phyloP scores from a whole-genome alignment of 164 flowering plant species.

The Kingdonia uniflora region DNA sequence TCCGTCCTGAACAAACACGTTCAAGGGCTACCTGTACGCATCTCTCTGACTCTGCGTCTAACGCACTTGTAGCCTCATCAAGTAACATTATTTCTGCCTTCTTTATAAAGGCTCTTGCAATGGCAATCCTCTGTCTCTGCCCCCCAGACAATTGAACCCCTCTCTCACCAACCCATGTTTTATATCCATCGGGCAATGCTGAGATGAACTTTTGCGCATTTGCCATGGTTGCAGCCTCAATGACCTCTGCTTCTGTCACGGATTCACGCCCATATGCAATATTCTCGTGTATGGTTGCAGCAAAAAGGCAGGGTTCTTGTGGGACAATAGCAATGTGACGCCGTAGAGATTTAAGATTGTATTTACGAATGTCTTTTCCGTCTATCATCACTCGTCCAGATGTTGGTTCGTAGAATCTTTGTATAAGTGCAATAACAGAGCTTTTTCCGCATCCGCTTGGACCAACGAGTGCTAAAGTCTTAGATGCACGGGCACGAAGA shows the following conservation, averaged over 20 bases:
- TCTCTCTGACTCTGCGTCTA: conserved; percentile 89
- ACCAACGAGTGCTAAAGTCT: conserved; percentile 91
- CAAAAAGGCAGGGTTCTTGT: conserved; percentile 92
- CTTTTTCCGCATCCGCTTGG: conserved; percentile 97
- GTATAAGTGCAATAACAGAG: conserved; percentile 75
- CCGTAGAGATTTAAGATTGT: conserved; percentile 69
- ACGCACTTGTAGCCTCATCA: conserved; percentile 97
- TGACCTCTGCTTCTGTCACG: conserved; percentile 74
- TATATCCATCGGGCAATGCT: conserved; percentile 80
- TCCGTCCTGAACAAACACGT: conserved; percentile 63
- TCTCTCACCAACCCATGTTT: conserved; percentile 81
- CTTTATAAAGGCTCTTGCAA: conserved; percentile 71
- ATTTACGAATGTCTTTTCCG: conserved; percentile 84
- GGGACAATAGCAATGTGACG: conserved; percentile 76
- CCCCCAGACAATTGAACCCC: conserved; percentile 93
- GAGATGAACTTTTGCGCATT: conserved; percentile 90
- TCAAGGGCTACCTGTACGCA: conserved; percentile 82
- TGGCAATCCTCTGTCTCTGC: conserved; percentile 92
- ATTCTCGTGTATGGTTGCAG: conserved; percentile 71
- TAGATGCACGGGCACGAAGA: conserved; percentile 86
- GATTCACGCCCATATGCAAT: conserved; percentile 80
- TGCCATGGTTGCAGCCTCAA: conserved; percentile 78
- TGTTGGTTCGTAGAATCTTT: conserved; percentile 82
- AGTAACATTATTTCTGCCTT: conserved; percentile 75
- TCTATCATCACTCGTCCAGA: conserved; percentile 80